phyloP scores from a whole-genome alignment of 495 filamentous ascomycete genomes.

The Ramalina intermedia region DNA sequence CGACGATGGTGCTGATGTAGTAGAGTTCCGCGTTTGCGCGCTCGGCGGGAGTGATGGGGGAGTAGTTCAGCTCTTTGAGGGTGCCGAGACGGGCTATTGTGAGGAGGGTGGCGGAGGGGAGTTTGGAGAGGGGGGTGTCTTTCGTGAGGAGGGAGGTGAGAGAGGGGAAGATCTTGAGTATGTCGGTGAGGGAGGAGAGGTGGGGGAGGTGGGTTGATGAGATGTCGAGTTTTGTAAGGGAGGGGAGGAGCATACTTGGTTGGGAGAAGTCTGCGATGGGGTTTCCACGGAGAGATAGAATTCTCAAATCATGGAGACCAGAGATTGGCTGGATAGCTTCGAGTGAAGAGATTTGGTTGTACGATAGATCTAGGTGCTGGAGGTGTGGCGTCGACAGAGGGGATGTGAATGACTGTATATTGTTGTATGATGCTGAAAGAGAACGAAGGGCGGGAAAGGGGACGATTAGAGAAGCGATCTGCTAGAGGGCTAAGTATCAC shows the following conservation, averaged over 20 bases:
- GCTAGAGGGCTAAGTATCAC: neutral
- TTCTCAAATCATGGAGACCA: constrained; percentile 41
- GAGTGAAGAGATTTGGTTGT: constrained; percentile 54
- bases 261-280: constrained; percentile 2
- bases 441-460: constrained; percentile 31
- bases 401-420: constrained; percentile 14
- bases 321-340: constrained; percentile 42
- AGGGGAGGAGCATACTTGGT: neutral
- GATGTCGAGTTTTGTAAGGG: constrained; percentile 34
- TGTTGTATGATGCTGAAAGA: constrained; percentile 32
- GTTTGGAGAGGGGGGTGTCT: constrained; percentile 66
- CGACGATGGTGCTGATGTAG: constrained; percentile 69
- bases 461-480: constrained; percentile 1
- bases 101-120: constrained; percentile 64
- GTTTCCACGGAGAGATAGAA: constrained; percentile 24
- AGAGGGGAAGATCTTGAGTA: constrained; percentile 9
- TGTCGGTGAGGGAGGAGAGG: constrained; percentile 14
- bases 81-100: constrained; percentile 60
- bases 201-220: constrained; percentile 37
- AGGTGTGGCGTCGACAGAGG: constrained; percentile 30
- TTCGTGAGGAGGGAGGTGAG: constrained; percentile 58
- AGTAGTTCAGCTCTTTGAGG: constrained; percentile 64
- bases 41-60: constrained; percentile 53
- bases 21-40: constrained; percentile 81
- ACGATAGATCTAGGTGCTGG: constrained; percentile 53